Evolutionary conservation across 345 rosid species (phyloP).

Genomic region (Erysimum cheiranthoides): DNA sequence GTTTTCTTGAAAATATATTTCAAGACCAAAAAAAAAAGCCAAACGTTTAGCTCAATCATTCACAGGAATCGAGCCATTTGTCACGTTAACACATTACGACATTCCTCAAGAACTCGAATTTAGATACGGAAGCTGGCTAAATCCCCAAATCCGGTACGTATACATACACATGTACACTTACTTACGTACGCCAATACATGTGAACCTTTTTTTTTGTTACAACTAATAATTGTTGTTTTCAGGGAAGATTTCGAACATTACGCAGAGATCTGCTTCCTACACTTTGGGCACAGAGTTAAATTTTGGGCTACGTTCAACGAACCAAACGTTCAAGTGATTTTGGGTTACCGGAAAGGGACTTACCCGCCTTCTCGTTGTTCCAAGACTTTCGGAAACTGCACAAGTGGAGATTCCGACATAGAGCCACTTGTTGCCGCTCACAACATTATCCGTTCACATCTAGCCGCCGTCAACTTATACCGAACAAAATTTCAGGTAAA

Average conservation of each 20-base stretch:
- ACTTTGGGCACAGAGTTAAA: conserved; percentile 67
- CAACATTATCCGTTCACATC: conserved; percentile 68
- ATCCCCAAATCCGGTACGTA: conserved; percentile 58
- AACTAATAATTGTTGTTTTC: background rate
- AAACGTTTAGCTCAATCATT: conserved; percentile 16
- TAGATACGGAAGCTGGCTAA: conserved; percentile 79
- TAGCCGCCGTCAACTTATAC: conserved; percentile 58
- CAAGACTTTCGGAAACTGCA: conserved; percentile 60
- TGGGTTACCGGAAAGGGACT: conserved; percentile 58
- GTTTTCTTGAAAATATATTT: background rate
- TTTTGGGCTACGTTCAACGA: conserved; percentile 71
- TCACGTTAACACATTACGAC: conserved; percentile 72
- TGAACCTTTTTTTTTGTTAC: background rate
- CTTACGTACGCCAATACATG: background rate
- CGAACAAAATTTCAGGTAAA: conserved; percentile 60
- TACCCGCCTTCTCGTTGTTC: conserved; percentile 74
- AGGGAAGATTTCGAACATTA: conserved; percentile 69
- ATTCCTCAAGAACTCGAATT: conserved; percentile 76
- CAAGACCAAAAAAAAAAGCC: background rate
- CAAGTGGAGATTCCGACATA: conserved; percentile 53
- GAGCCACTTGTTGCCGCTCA: conserved; percentile 70
- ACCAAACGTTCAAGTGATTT: conserved; percentile 58
- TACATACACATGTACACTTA: background rate
- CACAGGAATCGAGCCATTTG: conserved; percentile 79
- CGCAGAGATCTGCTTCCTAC: conserved; percentile 60